A percentile compares a stretch with the other conserved stretches of the same genome.
phyloP scores from a whole-genome alignment of 73 alveolate species.

The Blepharisma stoltei region DNA sequence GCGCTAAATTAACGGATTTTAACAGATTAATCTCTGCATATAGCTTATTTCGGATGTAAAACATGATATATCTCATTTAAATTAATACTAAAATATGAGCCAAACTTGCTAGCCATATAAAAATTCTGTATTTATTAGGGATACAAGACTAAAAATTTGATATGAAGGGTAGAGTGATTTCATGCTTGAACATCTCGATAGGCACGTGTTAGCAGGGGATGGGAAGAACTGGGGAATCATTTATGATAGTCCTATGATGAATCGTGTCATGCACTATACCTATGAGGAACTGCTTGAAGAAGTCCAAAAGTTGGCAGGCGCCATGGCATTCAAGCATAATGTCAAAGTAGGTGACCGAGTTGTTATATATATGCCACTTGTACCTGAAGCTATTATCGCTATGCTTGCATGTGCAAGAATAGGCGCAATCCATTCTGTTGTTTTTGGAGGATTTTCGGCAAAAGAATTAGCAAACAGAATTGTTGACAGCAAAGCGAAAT shows the following conservation, averaged over 20 bases:
- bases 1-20: too few species aligned
- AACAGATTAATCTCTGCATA: too few species aligned
- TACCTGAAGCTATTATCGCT: conserved; percentile 96
- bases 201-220: conserved; percentile 79
- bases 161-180: too few species aligned
- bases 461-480: conserved; percentile 90
- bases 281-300: conserved; percentile 76
- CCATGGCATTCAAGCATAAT: conserved; percentile 62
- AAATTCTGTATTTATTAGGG: too few species aligned
- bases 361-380: conserved; percentile 98
- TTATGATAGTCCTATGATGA: conserved; percentile 74
- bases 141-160: too few species aligned
- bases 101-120: too few species aligned
- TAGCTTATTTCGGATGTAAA: too few species aligned
- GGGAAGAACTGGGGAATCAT: conserved; percentile 70
- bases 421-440: conserved; percentile 99
- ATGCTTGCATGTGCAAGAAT: conserved; percentile 97
- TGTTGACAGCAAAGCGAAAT: conserved; percentile 82
- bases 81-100: too few species aligned
- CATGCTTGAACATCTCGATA: too few species aligned
- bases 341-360: conserved; percentile 91
- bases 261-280: conserved; percentile 63
- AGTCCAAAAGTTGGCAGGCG: conserved; percentile 77
- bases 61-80: too few species aligned
- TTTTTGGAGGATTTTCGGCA: conserved; percentile 99